Base-by-base conservation (phyloP, 306 rosid genomes). In the Citrullus colocynthis region DNA sequence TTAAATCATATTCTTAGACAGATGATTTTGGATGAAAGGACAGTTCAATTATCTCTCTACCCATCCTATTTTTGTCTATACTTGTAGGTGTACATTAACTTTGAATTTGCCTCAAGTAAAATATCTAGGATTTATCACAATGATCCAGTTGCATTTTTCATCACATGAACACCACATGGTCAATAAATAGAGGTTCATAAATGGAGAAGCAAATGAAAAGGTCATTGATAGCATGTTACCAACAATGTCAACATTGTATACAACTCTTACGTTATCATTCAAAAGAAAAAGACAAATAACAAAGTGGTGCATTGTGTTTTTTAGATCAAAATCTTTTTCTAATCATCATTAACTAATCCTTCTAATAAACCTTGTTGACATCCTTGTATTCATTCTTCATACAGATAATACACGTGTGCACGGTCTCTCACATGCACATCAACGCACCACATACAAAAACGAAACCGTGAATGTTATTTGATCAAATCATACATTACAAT, bases 81-180 rank as follows among this genome's bases (percentile, higher is more conserved):
- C 44, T 63, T 9, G 21, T 15, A 62, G 5, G 42, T 51, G 56
- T 51, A 24, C 2, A 4, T 1, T 16, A 64, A 16, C n/a, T 36
- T 64, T 9, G 49, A 64, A 37, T n/a, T 56, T 7, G 61, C 24
- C 20, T 56, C 11, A 1, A 54, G 20, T 14, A 32, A 34, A 39
- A 18, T 9, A 18, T 41, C 52, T 8, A 39, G 39, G 74, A 6
- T 20, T 44, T 34, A 42, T 70, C 57, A 48, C n/a, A 30, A 3
- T 28, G 44, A 51, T 61, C 60, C 42, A 73, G 34, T 48, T 44
- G 56, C 57, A 28, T 17, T 36, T 48, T 52, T 36, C 34, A 18
- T 75, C 52, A 36, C 78, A 55, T 75, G 78, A 74, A 56, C 64
- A 74, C 65, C 78, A 74, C 78, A 74, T 55, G 78, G 13, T n/a